Evolutionary conservation across 257 asterid species (phyloP), one percentile per base, ranked within the genome.

Genomic region (Coffea eugenioides): DNA sequence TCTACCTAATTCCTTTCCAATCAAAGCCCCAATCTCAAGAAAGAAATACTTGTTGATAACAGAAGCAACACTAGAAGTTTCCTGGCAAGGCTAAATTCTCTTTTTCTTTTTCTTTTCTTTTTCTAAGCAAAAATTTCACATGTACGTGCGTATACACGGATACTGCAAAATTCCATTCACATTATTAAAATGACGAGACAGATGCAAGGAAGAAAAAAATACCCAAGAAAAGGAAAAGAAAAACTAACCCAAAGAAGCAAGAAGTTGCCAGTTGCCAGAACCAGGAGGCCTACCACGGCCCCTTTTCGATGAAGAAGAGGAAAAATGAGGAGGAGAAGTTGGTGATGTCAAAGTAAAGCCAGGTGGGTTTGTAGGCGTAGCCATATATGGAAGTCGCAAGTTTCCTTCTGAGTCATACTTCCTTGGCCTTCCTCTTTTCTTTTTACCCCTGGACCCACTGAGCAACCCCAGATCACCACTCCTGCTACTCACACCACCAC

Each of bases 381-480:
- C 78, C 15, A 83, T 70, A 76, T 84, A 91, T 14, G 92, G 88
- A 71, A 88, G 88, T 61, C 87, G 91, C 64, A 94, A 82, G 86
- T 92, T 94, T 71, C 98, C 98, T 6, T 92, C 92, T 3, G 97
- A 83, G 84, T 94, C 97, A 56, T 89, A 94, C 85, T 94, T 94
- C 78, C 96, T 90, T 3, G 98, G 98, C 75, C 98, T 87, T 51
- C 98, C 98, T 79, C 97, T 88, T 84, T 91, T 94, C 90, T 90
- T 94, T 68, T 90, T 94, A 59, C 78, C 93, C 80, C 71, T 59
- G 67, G 82, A 69, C 83, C 80, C 87, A 61, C 5, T 90, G 84
- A 11, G 85, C 89, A 77, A 34, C 81, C 69, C 61, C 74, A 18
- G 77, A 41, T 31, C 87, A 31, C 83, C 86, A 6, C 81, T 85